A percentile compares a stretch with the other conserved stretches of the same genome.
Evolutionary conservation across 2,329 filamentous ascomycete genomes (phyloP).

Genomic region (Xylariaceae sp.): DNA sequence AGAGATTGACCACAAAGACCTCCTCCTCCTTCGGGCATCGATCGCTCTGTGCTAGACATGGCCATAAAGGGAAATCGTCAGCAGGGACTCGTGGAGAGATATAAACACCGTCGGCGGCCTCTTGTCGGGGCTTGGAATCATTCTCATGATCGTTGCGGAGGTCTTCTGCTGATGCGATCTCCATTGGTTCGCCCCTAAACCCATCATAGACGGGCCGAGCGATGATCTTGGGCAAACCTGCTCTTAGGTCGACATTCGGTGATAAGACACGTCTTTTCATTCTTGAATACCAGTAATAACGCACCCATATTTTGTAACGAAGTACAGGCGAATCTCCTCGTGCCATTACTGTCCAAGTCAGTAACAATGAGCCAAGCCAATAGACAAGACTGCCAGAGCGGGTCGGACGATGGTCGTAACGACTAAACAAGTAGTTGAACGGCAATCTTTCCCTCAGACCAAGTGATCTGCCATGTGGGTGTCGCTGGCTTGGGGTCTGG

Average conservation of each 20-base stretch:
- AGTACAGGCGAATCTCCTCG: background rate
- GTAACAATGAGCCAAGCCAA: background rate
- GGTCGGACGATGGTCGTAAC: background rate
- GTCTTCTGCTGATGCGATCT: slow-evolving; percentile 8
- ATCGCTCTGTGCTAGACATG: slow-evolving; percentile 12
- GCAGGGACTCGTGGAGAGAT: slow-evolving; percentile 6
- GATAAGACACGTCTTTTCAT: slow-evolving; percentile 21
- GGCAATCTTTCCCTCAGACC: too few relatives aligned
- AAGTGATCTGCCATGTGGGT: too few relatives aligned
- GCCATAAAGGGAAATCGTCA: slow-evolving; percentile 23
- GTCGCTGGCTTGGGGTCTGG: too few relatives aligned
- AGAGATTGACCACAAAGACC: slow-evolving; percentile 20
- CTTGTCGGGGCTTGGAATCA: slow-evolving; percentile 6
- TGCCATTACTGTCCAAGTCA: slow-evolving; percentile 3
- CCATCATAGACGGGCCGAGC: slow-evolving; percentile 19
- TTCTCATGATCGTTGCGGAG: slow-evolving; percentile 16
- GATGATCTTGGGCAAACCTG: slow-evolving; percentile 10
- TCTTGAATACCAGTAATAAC: slow-evolving; percentile 22
- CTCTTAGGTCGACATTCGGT: slow-evolving; percentile 17
- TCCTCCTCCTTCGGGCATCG: slow-evolving; percentile 9
- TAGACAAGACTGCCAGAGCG: background rate
- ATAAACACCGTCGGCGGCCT: slow-evolving; percentile 25
- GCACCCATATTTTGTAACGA: slow-evolving; percentile 17
- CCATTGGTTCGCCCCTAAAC: slow-evolving; percentile 19
- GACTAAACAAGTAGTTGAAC: background rate